These are phyloP conservation scores for Byssochlamys sp. DNA, from an alignment of 2,329 filamentous ascomycete species.

Conservation along the genomic window DNA sequence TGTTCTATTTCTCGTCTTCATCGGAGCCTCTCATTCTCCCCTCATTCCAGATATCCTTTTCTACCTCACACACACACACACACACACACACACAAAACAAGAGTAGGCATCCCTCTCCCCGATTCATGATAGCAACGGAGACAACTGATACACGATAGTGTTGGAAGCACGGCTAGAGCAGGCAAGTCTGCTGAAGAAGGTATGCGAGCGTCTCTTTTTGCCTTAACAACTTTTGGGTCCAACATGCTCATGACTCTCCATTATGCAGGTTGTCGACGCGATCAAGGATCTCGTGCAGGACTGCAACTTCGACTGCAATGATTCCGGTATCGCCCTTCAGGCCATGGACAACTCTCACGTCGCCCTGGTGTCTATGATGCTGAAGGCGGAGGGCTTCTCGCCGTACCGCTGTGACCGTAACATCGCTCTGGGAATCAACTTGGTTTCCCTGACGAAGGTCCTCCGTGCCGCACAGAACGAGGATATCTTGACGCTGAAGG, in stretches of 20 bases:
- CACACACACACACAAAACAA: slow-evolving; percentile 10
- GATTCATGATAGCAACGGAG: background rate
- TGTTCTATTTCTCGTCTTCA: background rate
- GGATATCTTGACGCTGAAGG: slow-evolving; percentile 91
- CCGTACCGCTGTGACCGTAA: slow-evolving; percentile 98
- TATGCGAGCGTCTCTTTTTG: slow-evolving; percentile 29
- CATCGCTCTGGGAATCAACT: slow-evolving; percentile 94
- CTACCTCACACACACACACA: background rate
- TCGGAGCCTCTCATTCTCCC: background rate
- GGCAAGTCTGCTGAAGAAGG: slow-evolving; percentile 90
- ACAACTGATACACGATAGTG: slow-evolving; percentile 43
- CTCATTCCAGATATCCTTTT: background rate
- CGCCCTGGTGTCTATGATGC: slow-evolving; percentile 95
- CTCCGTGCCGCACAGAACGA: slow-evolving; percentile 88
- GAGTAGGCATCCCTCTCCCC: slow-evolving; percentile 15
- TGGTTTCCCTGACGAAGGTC: slow-evolving; percentile 92
- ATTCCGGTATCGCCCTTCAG: slow-evolving; percentile 93
- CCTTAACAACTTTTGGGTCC: background rate
- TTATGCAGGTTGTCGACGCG: slow-evolving; percentile 75
- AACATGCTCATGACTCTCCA: slow-evolving; percentile 4
- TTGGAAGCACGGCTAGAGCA: slow-evolving; percentile 96
- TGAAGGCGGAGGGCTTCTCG: slow-evolving; percentile 87
- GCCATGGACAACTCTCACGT: slow-evolving; percentile 99
- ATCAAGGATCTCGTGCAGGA: slow-evolving; percentile 99
- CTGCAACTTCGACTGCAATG: slow-evolving; percentile 99